Base-by-base conservation (phyloP, 441 rosid genomes). In the Hura crepitans region DNA sequence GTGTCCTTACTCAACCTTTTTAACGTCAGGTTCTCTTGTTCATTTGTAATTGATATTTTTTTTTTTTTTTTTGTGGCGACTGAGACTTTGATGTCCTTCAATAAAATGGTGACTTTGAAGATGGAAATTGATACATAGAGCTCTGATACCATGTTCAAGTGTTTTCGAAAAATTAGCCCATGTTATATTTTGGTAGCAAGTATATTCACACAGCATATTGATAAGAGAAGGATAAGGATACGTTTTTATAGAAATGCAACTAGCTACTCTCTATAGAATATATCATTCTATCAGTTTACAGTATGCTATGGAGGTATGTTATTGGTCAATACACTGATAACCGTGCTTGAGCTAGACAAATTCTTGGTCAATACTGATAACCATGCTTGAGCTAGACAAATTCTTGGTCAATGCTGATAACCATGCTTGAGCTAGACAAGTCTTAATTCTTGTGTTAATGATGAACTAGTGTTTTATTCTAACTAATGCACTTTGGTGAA, bases 361-460 rank as follows among this genome's bases (percentile, higher is more conserved):
- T 50, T 20, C 17, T 57, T 3, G 37, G 39, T 37, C 20, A 9
- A 37, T 25, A 28, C 27, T 20, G 8, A 47, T n/a, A 70, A 56
- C 22, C 25, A 22, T n/a, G n/a, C n/a, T n/a, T n/a, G n/a, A n/a
- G n/a, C n/a, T n/a, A n/a, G n/a, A n/a, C n/a, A n/a, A n/a, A 28
- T 39, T 18, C 74, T 61, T 31, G 7, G 42, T 23, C 12, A 53
- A 66, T 62, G 54, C 25, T 28, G 5, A 56, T n/a, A n/a, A n/a
- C n/a, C n/a, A n/a, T 28, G 46, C 55, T 22, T 50, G 51, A 33
- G 37, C 51, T 51, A n/a, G 66, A 45, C 59, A 27, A 69, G 64
- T 17, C 18, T n/a, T 14, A 42, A 28, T 39, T 18, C 74, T 61
- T 31, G 7, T 69, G 42, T 23, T 15, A 53, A 66, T 62, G 54